Conservation (phyloP, 495 filamentous ascomycete genomes). For the Margaritispora aquatica region DNA sequence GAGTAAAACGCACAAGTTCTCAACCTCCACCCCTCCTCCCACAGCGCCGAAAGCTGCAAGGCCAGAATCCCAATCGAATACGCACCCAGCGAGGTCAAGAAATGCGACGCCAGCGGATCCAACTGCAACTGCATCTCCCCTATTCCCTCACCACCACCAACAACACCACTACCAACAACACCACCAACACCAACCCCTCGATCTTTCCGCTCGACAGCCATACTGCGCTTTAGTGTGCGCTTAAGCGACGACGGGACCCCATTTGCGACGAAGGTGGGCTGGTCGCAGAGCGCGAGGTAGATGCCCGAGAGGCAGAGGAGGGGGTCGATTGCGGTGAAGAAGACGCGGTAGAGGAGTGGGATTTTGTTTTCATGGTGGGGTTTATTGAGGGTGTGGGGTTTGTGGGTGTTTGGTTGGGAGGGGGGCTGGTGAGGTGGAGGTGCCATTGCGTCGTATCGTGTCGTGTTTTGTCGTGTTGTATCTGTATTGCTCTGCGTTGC, state of each 20-base stretch:
- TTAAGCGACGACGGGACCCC: not conserved
- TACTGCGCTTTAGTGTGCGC: not conserved
- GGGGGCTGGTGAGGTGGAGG: too few species aligned
- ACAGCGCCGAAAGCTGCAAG: not conserved
- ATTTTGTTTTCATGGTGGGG: too few species aligned
- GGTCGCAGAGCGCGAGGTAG: not conserved
- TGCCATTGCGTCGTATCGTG: too few species aligned
- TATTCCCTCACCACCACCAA: not conserved
- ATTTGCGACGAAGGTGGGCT: not conserved
- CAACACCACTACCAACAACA: too few species aligned
- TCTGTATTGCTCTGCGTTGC: too few species aligned
- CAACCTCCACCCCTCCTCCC: not conserved
- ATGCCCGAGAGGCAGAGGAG: not conserved
- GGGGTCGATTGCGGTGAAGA: not conserved
- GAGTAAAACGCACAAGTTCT: not conserved
- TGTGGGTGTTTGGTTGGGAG: too few species aligned
- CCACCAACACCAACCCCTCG: too few species aligned
- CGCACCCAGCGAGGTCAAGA: not conserved
- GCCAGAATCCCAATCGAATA: not conserved
- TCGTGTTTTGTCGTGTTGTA: too few species aligned
- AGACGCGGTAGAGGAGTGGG: not conserved
- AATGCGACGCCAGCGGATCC: not conserved
- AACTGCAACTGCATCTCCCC: too few species aligned
- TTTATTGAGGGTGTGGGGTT: too few species aligned
- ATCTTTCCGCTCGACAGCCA: too few species aligned